Evolutionary conservation across 345 rosid species (phyloP).

Genomic region (Sapria himalayana): DNA sequence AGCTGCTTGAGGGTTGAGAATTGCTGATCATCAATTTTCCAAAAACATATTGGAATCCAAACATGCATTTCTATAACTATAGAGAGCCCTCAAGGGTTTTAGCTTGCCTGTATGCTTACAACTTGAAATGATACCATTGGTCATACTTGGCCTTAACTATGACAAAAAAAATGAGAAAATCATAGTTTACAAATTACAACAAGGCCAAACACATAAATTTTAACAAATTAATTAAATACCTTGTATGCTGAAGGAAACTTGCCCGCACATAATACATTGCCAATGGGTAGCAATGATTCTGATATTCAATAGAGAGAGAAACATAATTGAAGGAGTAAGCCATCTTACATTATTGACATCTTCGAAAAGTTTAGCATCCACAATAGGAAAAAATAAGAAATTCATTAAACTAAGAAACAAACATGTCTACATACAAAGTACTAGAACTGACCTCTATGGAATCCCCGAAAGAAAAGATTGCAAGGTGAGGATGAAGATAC

Average conservation of each 20-base stretch:
- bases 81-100: too few species aligned
- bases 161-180: not conserved
- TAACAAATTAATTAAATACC: constrained; percentile 6
- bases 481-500: constrained; percentile 9
- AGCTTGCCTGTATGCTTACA: too few species aligned
- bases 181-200: not conserved
- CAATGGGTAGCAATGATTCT: constrained; percentile 7
- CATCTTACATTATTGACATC: too few species aligned
- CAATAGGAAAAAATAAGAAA: not conserved
- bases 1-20: constrained; percentile 45
- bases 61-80: too few species aligned
- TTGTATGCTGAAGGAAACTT: constrained; percentile 8
- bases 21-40: too few species aligned
- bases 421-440: not conserved
- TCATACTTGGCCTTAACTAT: not conserved
- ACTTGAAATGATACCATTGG: not conserved
- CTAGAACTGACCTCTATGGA: constrained; percentile 5
- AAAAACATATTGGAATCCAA: too few species aligned
- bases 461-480: constrained; percentile 3
- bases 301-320: too few species aligned
- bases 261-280: constrained; percentile 5
- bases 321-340: too few species aligned
- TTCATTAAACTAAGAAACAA: not conserved
- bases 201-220: not conserved
- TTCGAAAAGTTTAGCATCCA: constrained; percentile 1